A percentile compares a stretch with the other conserved stretches of the same genome.
phyloP scores from a whole-genome alignment of 2,329 filamentous ascomycete species.

The Shiraia bambusicola region DNA sequence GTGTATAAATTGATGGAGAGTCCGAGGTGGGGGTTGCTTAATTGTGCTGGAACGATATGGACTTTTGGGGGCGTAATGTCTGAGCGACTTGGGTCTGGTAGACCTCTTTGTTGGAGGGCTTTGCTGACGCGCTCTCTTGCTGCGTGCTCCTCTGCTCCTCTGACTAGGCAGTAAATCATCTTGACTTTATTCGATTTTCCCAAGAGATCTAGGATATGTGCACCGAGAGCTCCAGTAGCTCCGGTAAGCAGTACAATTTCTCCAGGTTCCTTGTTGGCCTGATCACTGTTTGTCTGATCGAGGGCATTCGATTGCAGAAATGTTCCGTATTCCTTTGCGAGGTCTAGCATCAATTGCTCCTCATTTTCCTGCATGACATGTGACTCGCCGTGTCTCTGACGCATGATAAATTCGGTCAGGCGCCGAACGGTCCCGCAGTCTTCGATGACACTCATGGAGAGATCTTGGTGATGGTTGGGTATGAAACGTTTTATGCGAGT shows the following conservation, averaged over 20 bases:
- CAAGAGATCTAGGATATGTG: conserved; percentile 53
- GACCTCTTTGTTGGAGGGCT: conserved; percentile 32
- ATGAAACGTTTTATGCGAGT: conserved; percentile 41
- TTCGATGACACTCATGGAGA: conserved; percentile 62
- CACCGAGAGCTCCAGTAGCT: conserved; percentile 54
- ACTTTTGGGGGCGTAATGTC: conserved; percentile 41
- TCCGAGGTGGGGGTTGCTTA: conserved; percentile 54
- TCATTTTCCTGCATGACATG: conserved; percentile 41
- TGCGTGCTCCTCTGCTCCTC: conserved; percentile 45
- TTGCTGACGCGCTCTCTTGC: conserved; percentile 37
- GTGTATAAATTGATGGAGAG: conserved; percentile 47
- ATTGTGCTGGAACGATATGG: conserved; percentile 50
- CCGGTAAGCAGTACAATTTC: conserved; percentile 49
- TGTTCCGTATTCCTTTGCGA: conserved; percentile 52
- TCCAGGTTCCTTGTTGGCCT: neutral
- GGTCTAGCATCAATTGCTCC: conserved; percentile 45
- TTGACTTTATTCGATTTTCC: conserved; percentile 41
- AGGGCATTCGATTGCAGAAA: conserved; percentile 35
- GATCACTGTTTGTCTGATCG: conserved; percentile 3
- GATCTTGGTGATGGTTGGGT: conserved; percentile 30
- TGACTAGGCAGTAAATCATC: conserved; percentile 59
- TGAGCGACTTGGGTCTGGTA: conserved; percentile 24
- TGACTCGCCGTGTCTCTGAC: conserved; percentile 43
- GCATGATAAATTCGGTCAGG: conserved; percentile 43
- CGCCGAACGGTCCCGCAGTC: conserved; percentile 57